Percentiles rank a stretch among this genome's conserved stretches.
Conservation (phyloP, 306 rosid genomes). For the Luffa acutangula region DNA sequence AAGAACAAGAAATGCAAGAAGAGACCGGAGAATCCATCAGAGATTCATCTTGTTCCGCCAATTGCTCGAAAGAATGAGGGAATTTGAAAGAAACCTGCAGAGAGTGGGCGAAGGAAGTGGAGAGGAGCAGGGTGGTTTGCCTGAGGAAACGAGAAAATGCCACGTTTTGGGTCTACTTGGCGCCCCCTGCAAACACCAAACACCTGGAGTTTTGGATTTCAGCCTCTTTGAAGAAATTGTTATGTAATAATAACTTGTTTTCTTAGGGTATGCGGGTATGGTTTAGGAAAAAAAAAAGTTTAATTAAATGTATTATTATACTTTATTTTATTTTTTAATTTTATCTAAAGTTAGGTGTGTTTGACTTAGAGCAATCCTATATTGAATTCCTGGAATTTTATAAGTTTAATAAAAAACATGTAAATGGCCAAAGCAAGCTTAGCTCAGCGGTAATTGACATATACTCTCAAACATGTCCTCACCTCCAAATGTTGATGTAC, state of each 20-base stretch:
- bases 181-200: not conserved
- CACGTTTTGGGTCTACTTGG: not conserved
- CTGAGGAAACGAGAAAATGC: not conserved
- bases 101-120: conserved; percentile 5
- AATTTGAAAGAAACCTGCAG: not conserved
- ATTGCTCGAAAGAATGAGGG: conserved; percentile 30
- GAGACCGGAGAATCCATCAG: conserved; percentile 8
- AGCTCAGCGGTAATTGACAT: no score
- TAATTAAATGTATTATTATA: no score
- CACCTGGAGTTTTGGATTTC: not conserved
- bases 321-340: no score
- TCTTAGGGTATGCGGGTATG: no score
- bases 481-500: no score
- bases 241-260: not conserved
- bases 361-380: no score
- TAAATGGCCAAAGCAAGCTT: no score
- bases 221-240: not conserved
- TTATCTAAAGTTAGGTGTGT: no score
- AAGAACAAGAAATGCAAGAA: not conserved
- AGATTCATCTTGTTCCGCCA: conserved; percentile 13
- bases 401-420: no score
- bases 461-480: no score
- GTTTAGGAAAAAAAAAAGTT: no score
- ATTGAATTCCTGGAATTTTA: no score
- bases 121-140: not conserved